phyloP scores from a whole-genome alignment of 352 stramenopile species.

The Achlya hypogyna region DNA sequence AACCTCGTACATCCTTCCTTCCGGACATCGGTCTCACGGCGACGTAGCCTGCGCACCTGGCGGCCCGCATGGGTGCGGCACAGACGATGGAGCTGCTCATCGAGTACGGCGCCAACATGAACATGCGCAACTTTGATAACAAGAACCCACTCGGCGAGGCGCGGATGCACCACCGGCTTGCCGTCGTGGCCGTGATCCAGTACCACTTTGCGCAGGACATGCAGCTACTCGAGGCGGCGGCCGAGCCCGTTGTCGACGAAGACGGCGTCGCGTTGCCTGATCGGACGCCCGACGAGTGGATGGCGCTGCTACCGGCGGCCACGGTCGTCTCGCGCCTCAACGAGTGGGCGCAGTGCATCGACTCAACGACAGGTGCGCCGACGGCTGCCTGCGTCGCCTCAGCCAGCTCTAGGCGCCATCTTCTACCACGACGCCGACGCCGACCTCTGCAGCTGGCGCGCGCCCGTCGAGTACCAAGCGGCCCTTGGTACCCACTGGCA shows the following conservation, averaged over 20 bases:
- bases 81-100: constrained; percentile 57
- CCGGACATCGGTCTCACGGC: constrained; percentile 1
- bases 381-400: constrained; percentile 21
- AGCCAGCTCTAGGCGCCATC: constrained; percentile 21
- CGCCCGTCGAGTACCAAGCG: constrained; percentile 60
- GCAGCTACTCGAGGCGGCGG: constrained; percentile 22
- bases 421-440: constrained; percentile 13
- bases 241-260: constrained; percentile 19
- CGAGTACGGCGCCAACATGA: constrained; percentile 75
- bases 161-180: constrained; percentile 49
- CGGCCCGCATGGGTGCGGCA: constrained; percentile 47
- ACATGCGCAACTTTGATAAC: constrained; percentile 73
- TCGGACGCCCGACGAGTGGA: constrained; percentile 37
- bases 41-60: constrained; percentile 68
- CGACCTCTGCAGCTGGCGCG: constrained; percentile 35
- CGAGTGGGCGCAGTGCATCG: constrained; percentile 72
- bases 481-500: constrained; percentile 45
- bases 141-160: constrained; percentile 69
- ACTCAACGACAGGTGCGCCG: constrained; percentile 40
- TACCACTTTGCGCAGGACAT: constrained; percentile 51
- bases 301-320: constrained; percentile 26
- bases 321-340: constrained; percentile 50
- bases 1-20: constrained; percentile 13
- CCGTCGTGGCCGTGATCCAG: constrained; percentile 48
- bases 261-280: constrained; percentile 14